Evolutionary conservation across 176 grass and related monocot species (phyloP).

Genomic region (Ananas comosus): DNA sequence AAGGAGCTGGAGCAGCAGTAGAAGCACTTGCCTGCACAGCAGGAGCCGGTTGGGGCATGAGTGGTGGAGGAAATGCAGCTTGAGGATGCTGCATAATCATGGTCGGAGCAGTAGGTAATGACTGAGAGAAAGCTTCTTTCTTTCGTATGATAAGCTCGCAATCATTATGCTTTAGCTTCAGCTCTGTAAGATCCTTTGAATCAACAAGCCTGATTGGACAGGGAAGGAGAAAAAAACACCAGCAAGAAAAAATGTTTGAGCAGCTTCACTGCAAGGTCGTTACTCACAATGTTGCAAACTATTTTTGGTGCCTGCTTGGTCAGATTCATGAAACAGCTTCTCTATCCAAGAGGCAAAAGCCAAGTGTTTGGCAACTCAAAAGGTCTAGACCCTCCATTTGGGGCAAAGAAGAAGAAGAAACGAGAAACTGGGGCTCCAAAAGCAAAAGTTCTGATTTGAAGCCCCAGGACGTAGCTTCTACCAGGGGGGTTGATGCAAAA

Average conservation of each 20-base stretch:
- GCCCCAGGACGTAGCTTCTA: too few species aligned
- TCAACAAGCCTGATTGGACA: conserved; percentile 34
- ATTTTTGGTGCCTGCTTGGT: too few species aligned
- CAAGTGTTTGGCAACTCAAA: too few species aligned
- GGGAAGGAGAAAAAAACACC: neutral
- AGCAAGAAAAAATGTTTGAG: neutral
- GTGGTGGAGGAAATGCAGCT: conserved; percentile 16
- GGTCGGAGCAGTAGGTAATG: conserved; percentile 15
- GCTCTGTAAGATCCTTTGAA: conserved; percentile 35
- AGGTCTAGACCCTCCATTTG: too few species aligned
- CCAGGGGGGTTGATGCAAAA: too few species aligned
- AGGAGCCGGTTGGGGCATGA: neutral
- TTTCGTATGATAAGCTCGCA: conserved; percentile 39
- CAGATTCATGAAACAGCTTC: neutral
- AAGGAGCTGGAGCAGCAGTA: conserved; percentile 10
- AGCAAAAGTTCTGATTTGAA: too few species aligned
- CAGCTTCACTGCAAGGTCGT: neutral
- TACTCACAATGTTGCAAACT: neutral
- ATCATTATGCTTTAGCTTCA: conserved; percentile 35
- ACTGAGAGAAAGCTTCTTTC: conserved; percentile 28
- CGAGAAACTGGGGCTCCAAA: too few species aligned
- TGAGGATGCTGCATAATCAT: conserved; percentile 23
- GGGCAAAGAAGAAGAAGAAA: too few species aligned
- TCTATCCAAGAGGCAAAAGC: neutral
- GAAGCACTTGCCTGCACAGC: neutral